Evolutionary conservation across 2,329 filamentous ascomycete genomes (phyloP), one percentile per base, ranked within the genome.

Genomic region (Venturiaceae sp.): DNA sequence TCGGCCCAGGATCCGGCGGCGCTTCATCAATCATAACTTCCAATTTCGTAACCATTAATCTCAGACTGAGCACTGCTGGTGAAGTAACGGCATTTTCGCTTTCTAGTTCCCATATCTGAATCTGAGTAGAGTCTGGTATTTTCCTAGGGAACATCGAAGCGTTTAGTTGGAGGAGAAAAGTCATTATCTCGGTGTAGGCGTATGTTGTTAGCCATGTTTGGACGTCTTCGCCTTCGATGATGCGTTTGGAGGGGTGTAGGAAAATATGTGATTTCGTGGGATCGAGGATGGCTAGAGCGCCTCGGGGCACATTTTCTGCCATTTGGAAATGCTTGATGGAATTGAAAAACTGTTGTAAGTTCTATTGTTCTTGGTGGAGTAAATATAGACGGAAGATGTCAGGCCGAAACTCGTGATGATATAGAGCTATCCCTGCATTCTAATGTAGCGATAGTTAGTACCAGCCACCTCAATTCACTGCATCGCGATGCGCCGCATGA

Each of bases 101-200:
- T 54, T 74, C 68, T 33, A 77, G 60, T 7, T 69, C 70, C 78
- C 81, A 85, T n/a, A 79, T 77, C 63, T 82, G 80, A 46, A 76
- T 69, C 50, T 69, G 70, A 19, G 70, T 68, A 61, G 71, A 69
- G 16, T 54, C 58, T 2, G 71, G 66, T 63, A 72, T 66, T 63
- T 80, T 84, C 21, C 83, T 77, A 0, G 92, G 92, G 64, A 92
- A 88, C 74, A 97, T 83, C 11, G 92, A 82, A 60, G 86, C 84
- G 71, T 96, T 97, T 53, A 99, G 84, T 74, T 97, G 94, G 63
- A 95, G 79, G 52, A 97, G 77, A 70, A 96, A 97, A 52, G 83
- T 81, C 71, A 90, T 87, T 57, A 99, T 88, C 68, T 96, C 90
- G 60, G 84, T 81, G 74, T 97, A 96, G 47, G 90, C 94, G 64